These are phyloP conservation scores for Lentinula edodes DNA, from an alignment of 768 basidiomycete genomes.

Conservation along the genomic window DNA sequence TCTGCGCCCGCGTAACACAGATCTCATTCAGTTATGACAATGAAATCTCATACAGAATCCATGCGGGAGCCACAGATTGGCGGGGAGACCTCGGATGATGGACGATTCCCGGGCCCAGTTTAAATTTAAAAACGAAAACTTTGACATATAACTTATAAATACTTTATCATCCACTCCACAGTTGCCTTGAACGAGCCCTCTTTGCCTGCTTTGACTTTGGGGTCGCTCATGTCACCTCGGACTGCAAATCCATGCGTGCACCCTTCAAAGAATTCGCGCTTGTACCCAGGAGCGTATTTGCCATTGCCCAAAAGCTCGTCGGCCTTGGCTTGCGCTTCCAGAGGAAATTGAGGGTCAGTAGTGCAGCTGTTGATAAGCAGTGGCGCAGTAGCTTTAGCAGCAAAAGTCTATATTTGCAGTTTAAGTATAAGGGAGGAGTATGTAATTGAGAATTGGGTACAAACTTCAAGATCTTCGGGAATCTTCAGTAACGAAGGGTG, in stretches of 20 bases:
- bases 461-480: constrained; percentile 59
- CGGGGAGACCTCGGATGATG: too few relatives aligned
- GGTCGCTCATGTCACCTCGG: constrained; percentile 42
- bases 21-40: too few relatives aligned
- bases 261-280: constrained; percentile 39
- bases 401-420: constrained; percentile 36
- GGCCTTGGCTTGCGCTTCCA: constrained; percentile 34
- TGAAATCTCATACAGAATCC: too few relatives aligned
- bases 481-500: constrained; percentile 62
- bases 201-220: constrained; percentile 53
- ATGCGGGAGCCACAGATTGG: too few relatives aligned
- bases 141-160: not conserved
- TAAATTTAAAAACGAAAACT: too few relatives aligned
- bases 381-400: constrained; percentile 40
- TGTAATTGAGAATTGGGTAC: not conserved
- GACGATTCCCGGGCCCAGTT: too few relatives aligned
- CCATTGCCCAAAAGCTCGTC: constrained; percentile 45
- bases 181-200: constrained; percentile 56
- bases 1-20: too few relatives aligned
- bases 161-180: constrained; percentile 40
- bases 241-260: constrained; percentile 52
- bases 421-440: too few relatives aligned
- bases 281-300: constrained; percentile 44
- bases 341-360: constrained; percentile 45
- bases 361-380: constrained; percentile 67